Percentiles rank a stretch among this genome's conserved stretches.
These are phyloP conservation scores for Rhodamnia argentea DNA, from an alignment of 345 rosid genomes.

Conservation along the genomic window DNA sequence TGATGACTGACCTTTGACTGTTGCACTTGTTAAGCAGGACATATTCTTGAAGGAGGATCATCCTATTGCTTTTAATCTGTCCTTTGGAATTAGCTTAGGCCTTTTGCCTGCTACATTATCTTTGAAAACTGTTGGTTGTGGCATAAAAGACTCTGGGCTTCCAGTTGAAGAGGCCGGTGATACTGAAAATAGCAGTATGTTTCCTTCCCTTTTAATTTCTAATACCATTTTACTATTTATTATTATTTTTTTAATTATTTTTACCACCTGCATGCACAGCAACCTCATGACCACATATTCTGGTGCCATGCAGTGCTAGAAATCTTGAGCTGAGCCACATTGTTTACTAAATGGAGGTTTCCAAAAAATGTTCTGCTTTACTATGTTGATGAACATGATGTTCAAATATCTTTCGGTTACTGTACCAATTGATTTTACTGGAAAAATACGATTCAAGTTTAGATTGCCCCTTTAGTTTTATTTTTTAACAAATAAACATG, in stretches of 20 bases:
- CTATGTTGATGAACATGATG: background rate
- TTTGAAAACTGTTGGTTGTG: slow-evolving; percentile 75
- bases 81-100: slow-evolving; percentile 80
- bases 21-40: slow-evolving; percentile 43
- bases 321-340: background rate
- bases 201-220: slow-evolving; percentile 1
- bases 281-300: background rate
- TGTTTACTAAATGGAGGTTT: background rate
- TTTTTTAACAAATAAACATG: background rate
- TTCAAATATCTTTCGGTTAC: background rate
- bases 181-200: slow-evolving; percentile 62
- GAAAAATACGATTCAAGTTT: background rate
- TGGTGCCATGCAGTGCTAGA: background rate
- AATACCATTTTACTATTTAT: background rate
- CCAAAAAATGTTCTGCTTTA: background rate
- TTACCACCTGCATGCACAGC: background rate
- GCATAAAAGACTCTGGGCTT: slow-evolving; percentile 67
- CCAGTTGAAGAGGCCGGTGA: slow-evolving; percentile 67
- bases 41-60: slow-evolving; percentile 75
- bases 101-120: slow-evolving; percentile 71
- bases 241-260: background rate
- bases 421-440: background rate
- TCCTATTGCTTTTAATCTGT: slow-evolving; percentile 71
- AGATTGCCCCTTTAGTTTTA: background rate
- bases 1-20: slow-evolving; percentile 7